A percentile compares a stretch with the other conserved stretches of the same genome.
Evolutionary conservation across 352 stramenopile genomes (phyloP).

Genomic region (Phytopythium boreale): DNA sequence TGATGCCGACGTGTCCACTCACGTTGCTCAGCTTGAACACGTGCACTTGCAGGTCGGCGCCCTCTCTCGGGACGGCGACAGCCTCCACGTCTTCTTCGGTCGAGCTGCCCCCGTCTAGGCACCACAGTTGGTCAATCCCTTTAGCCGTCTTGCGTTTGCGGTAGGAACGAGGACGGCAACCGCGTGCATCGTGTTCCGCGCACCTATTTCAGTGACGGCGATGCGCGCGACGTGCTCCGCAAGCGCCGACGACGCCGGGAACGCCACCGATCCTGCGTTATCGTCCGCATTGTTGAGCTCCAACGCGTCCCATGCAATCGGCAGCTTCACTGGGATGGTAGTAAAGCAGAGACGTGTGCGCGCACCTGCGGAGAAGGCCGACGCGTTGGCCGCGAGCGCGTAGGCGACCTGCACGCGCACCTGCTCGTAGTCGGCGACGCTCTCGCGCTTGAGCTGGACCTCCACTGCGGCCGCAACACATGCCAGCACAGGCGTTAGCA

Average conservation of each 20-base stretch:
- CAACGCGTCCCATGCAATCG: neutral
- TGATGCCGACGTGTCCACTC: conserved; percentile 2
- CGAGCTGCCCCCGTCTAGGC: neutral
- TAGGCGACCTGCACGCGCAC: conserved; percentile 23
- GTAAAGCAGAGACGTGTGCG: neutral
- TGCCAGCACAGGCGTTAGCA: neutral
- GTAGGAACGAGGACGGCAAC: neutral
- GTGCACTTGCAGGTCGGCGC: conserved; percentile 54
- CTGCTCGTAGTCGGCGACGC: conserved; percentile 33
- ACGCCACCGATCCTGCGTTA: conserved; percentile 22
- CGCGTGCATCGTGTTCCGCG: too few species aligned
- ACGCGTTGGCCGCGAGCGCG: conserved; percentile 19
- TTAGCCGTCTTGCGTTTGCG: neutral
- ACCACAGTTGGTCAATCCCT: too few species aligned
- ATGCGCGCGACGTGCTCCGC: conserved; percentile 34
- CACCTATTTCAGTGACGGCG: conserved; percentile 40
- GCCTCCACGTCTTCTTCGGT: neutral
- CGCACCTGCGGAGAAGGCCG: neutral
- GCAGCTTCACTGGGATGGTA: conserved; percentile 27
- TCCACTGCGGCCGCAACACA: conserved; percentile 37
- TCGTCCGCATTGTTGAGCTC: neutral
- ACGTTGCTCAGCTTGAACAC: conserved; percentile 76
- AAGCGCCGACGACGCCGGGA: conserved; percentile 23
- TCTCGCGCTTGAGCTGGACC: conserved; percentile 47
- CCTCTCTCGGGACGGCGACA: conserved; percentile 17